phyloP scores from a whole-genome alignment of 495 filamentous ascomycete species.

The Tuber indicum region DNA sequence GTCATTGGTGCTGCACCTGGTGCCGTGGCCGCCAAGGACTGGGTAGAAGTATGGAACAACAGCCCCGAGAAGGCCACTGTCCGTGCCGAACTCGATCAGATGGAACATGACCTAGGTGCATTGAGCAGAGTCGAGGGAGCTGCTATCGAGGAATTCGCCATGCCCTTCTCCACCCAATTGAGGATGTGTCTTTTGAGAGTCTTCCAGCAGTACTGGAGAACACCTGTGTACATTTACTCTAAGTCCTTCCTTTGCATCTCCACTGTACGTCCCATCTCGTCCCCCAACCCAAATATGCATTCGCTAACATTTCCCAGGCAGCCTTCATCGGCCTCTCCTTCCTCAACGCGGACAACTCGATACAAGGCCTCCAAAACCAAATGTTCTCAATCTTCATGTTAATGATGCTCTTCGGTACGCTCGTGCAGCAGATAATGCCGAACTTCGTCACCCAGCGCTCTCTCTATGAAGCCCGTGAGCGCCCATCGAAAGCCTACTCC shows the following conservation, averaged over 20 bases:
- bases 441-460: slow-evolving; percentile 61
- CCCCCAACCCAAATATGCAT: neutral
- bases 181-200: slow-evolving; percentile 55
- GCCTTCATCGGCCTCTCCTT: slow-evolving; percentile 90
- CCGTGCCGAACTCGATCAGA: slow-evolving; percentile 60
- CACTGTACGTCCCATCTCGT: slow-evolving; percentile 42
- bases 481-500: slow-evolving; percentile 63
- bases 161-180: slow-evolving; percentile 52
- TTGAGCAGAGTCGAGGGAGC: slow-evolving; percentile 40
- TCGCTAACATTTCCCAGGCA: slow-evolving; percentile 29
- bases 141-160: slow-evolving; percentile 49
- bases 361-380: slow-evolving; percentile 79
- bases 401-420: slow-evolving; percentile 65
- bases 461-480: slow-evolving; percentile 66
- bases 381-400: slow-evolving; percentile 84
- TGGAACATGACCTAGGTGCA: slow-evolving; percentile 58
- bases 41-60: slow-evolving; percentile 72
- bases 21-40: slow-evolving; percentile 64
- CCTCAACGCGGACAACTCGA: slow-evolving; percentile 59
- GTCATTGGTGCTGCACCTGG: slow-evolving; percentile 90
- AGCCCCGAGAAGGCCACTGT: slow-evolving; percentile 64
- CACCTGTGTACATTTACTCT: slow-evolving; percentile 77
- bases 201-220: slow-evolving; percentile 87
- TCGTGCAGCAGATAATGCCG: slow-evolving; percentile 80
- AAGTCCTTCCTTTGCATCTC: slow-evolving; percentile 54